A percentile compares a stretch with the other conserved stretches of the same genome.
These are phyloP conservation scores for Helianthus tuberosus DNA, from an alignment of 129 eudicot species.

Conservation along the genomic window DNA sequence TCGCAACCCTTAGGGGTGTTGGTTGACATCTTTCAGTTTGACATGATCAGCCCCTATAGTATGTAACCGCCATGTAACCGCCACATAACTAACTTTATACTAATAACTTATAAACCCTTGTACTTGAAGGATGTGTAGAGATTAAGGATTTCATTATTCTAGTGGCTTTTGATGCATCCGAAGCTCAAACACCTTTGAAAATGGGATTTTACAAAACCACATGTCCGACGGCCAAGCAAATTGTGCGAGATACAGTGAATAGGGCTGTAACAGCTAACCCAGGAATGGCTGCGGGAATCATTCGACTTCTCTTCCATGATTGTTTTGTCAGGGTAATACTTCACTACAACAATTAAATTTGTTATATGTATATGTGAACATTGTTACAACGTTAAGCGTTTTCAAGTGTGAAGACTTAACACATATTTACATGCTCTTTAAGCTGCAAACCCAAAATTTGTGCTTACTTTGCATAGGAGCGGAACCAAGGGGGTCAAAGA, in stretches of 20 bases:
- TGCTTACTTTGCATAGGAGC: background rate
- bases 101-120: too few relatives aligned
- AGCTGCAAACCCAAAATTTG: background rate
- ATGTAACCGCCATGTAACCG: too few relatives aligned
- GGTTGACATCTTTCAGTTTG: too few relatives aligned
- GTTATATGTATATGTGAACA: background rate
- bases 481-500: too few relatives aligned
- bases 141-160: too few relatives aligned
- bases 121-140: too few relatives aligned
- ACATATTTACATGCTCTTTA: background rate
- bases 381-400: background rate
- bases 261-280: slow-evolving; percentile 35
- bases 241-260: slow-evolving; percentile 40
- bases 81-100: too few relatives aligned
- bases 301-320: slow-evolving; percentile 58
- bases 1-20: too few relatives aligned
- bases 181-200: slow-evolving; percentile 29
- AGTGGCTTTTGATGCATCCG: slow-evolving; percentile 19
- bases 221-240: slow-evolving; percentile 46
- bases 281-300: slow-evolving; percentile 57
- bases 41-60: too few relatives aligned
- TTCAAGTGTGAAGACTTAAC: background rate
- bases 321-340: slow-evolving; percentile 54
- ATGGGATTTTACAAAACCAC: slow-evolving; percentile 39
- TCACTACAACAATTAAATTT: background rate